phyloP scores from a whole-genome alignment of 768 basidiomycete genomes.

The Tricholoma hemisulphureum region DNA sequence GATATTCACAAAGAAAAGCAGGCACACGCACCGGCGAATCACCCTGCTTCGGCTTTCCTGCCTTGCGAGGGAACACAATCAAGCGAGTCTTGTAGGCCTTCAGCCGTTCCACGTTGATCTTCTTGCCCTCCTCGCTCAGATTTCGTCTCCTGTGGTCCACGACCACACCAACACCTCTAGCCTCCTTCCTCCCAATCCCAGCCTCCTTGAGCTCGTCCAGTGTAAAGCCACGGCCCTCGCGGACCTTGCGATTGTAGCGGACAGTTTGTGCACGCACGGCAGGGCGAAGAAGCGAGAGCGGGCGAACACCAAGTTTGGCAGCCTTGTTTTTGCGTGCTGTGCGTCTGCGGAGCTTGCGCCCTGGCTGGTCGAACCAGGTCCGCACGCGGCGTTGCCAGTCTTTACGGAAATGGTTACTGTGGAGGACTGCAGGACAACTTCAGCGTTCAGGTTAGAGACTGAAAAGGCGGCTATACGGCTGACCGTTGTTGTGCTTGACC shows the following conservation, averaged over 20 bases:
- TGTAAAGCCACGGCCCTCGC: conserved; percentile 97
- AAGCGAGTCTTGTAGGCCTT: conserved; percentile 90
- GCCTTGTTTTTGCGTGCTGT: conserved; percentile 91
- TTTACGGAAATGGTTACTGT: conserved; percentile 95
- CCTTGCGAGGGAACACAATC: conserved; percentile 96
- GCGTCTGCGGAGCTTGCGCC: conserved; percentile 94
- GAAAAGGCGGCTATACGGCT: conserved; percentile 21
- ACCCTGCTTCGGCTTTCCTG: conserved; percentile 92
- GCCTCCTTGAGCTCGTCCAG: conserved; percentile 93
- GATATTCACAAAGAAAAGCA: conserved; percentile 7
- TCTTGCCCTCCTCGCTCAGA: conserved; percentile 94
- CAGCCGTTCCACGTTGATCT: conserved; percentile 90
- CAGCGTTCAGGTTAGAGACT: neutral
- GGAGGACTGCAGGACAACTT: conserved; percentile 60
- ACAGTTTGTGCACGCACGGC: conserved; percentile 96
- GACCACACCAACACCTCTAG: conserved; percentile 87
- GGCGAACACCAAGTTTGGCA: conserved; percentile 86
- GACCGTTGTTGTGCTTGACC: conserved; percentile 81
- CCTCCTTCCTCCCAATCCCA: conserved; percentile 91
- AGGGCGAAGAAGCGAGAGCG: conserved; percentile 87
- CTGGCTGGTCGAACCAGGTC: conserved; percentile 99
- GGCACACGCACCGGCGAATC: conserved; percentile 75
- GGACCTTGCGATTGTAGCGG: conserved; percentile 97
- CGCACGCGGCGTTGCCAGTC: conserved; percentile 97
- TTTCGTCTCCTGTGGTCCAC: conserved; percentile 98